Base-by-base conservation (phyloP, 73 alveolate species). In the Urostyla sp. region DNA sequence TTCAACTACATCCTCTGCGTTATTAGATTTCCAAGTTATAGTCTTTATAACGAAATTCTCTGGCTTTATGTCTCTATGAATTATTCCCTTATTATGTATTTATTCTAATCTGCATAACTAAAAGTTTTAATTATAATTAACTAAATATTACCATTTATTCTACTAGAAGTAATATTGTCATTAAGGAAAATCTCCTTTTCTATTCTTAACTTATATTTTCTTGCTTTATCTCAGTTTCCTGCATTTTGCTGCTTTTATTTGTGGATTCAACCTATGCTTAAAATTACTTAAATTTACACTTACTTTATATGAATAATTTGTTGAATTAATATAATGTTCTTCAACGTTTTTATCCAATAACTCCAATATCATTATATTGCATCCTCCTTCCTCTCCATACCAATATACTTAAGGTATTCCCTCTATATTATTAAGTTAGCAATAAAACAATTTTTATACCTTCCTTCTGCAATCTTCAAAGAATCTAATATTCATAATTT, bases 301-400 rank as follows among this genome's bases (percentile, higher is more conserved):
- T n/a, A n/a, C n/a, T n/a, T n/a, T n/a, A n/a, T n/a, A n/a, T n/a
- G n/a, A n/a, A n/a, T n/a, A n/a, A n/a, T n/a, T n/a, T n/a, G n/a
- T n/a, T n/a, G n/a, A n/a, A n/a, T n/a, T n/a, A n/a, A 48, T 81
- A 34, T 59, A 88, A 51, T 84, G 21, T 61, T 89, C 67, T 50
- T 84, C 89, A 23, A 89, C 31, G 30, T 83, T 84, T 84, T 84
- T 74, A 48, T 76, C 91, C 63, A 89, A 84, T 52, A 89, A 72
- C 74, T 89, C 95, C 88, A 89, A 84, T 46, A 67, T 86, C 72
- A 89, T 66, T 36, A 89, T 76, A 84, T 84, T 74, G 45, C n/a
- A 77, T n/a, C 58, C 80, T 27, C 69, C 84, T 0, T 77, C 88
- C 44, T 77, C 80, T 32, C 88, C 83, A 61, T 28, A 46, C 67